phyloP scores from a whole-genome alignment of 257 asterid genomes.

The Paulownia fortunei region DNA sequence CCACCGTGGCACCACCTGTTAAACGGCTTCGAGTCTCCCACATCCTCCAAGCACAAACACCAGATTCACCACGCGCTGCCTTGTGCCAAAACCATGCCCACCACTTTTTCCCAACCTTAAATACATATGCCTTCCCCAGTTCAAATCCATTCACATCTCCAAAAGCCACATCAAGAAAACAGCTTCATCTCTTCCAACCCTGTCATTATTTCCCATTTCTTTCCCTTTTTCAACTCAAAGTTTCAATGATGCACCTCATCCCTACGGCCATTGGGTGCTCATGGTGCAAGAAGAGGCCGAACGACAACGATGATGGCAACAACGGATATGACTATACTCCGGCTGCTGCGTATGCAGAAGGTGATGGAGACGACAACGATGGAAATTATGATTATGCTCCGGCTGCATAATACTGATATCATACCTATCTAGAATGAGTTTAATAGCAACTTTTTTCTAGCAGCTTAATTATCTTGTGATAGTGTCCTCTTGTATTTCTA shows the following conservation, averaged over 20 bases:
- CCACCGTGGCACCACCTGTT: slow-evolving; percentile 28
- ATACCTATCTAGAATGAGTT: background rate
- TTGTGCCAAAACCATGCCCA: background rate
- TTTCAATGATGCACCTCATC: background rate
- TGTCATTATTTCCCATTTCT: background rate
- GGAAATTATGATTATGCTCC: slow-evolving; percentile 41
- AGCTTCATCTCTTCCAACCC: background rate
- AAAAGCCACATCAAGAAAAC: background rate
- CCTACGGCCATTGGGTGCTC: background rate
- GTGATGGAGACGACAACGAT: slow-evolving; percentile 35
- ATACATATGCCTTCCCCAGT: background rate
- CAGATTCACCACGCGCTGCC: slow-evolving; percentile 30
- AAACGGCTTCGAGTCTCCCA: background rate
- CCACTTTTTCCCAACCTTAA: slow-evolving; percentile 3
- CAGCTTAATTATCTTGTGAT: background rate
- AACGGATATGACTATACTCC: slow-evolving; percentile 1
- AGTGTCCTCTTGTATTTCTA: background rate
- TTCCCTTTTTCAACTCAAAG: background rate
- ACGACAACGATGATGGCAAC: background rate
- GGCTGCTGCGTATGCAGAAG: background rate
- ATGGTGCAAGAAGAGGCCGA: background rate
- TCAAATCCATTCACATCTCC: slow-evolving; percentile 5
- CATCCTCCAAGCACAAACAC: slow-evolving; percentile 11
- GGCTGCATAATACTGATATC: slow-evolving; percentile 23
- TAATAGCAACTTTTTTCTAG: background rate